phyloP scores from a whole-genome alignment of 2,329 filamentous ascomycete species.

The Ceratocystis harringtonii region DNA sequence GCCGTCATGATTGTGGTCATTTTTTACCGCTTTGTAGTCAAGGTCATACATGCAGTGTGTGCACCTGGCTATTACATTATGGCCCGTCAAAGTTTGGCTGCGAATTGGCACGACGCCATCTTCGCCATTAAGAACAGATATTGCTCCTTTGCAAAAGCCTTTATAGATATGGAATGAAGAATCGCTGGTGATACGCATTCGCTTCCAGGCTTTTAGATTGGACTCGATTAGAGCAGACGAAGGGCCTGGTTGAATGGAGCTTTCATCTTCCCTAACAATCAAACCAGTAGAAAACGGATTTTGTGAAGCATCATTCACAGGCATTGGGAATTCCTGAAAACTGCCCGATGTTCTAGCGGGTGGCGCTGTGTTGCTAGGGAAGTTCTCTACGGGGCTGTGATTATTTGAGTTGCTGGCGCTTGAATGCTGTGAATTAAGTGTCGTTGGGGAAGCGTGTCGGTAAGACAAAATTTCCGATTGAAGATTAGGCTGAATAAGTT shows the following conservation, averaged over 20 bases:
- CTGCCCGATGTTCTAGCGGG: not conserved
- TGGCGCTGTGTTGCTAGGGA: not conserved
- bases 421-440: not conserved
- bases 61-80: slow-evolving; percentile 36
- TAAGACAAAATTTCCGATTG: not conserved
- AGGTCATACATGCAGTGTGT: slow-evolving; percentile 39
- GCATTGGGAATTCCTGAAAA: not conserved
- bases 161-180: slow-evolving; percentile 40
- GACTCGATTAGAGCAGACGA: not conserved
- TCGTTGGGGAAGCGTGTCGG: not conserved
- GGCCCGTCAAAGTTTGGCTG: slow-evolving; percentile 30
- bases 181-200: slow-evolving; percentile 16
- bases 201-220: not conserved
- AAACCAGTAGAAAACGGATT: slow-evolving; percentile 18
- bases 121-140: slow-evolving; percentile 34
- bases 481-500: not conserved
- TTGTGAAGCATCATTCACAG: not conserved
- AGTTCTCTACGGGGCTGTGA: not conserved
- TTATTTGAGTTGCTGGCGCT: slow-evolving; percentile 2
- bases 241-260: not conserved
- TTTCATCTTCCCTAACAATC: slow-evolving; percentile 26
- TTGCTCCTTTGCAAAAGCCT: slow-evolving; percentile 41
- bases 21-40: slow-evolving; percentile 37
- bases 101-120: slow-evolving; percentile 36
- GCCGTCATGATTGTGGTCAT: slow-evolving; percentile 36